Base-by-base conservation (phyloP, 768 basidiomycete genomes). In the Paxillus ammoniavirescens region DNA sequence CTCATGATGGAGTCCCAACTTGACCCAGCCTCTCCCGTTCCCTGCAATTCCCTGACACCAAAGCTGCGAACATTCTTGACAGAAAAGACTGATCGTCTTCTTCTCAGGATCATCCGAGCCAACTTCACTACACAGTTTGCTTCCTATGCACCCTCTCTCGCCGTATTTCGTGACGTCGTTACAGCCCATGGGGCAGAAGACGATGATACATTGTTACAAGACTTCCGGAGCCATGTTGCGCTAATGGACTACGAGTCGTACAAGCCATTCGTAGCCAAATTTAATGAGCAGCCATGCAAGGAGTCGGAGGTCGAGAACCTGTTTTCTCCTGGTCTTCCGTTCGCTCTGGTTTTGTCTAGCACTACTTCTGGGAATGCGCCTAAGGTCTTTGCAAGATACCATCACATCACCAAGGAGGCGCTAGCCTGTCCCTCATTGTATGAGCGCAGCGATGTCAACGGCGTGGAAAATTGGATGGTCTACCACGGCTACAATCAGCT, bases 301-400 rank as follows among this genome's bases (percentile, higher is more conserved):
- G 26, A 26, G 26, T 26, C 26, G 26, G 26, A 26, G 26, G 26
- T 26, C 26, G 26, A 26, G 26, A 26, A 26, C 26, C 26, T 26
- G 6, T 26, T 26, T 26, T 26, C 26, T 26, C 26, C 26, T 26
- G 26, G 26, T 26, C 26, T 26, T 26, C 26, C 26, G 26, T 26
- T 4, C 26, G 26, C 26, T 26, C 26, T 26, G 26, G 26, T 26
- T 3, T 26, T 26, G 5, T 26, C 26, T 26, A 26, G 26, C 26
- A 4, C 26, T 26, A 26, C 26, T 26, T 26, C 26, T 4, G 26
- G 26, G 26, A 26, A 26, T 26, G 21, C 26, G 15, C 6, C 31
- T 1, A 52, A 55, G 17, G 14, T 23, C 4, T 45, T 58, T 15
- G 33, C 53, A 4, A 12, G 1, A 3, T 55, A 64, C 26, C 47